Base-by-base conservation (phyloP, 2,329 filamentous ascomycete genomes). In the Aaosphaeria arxii region DNA sequence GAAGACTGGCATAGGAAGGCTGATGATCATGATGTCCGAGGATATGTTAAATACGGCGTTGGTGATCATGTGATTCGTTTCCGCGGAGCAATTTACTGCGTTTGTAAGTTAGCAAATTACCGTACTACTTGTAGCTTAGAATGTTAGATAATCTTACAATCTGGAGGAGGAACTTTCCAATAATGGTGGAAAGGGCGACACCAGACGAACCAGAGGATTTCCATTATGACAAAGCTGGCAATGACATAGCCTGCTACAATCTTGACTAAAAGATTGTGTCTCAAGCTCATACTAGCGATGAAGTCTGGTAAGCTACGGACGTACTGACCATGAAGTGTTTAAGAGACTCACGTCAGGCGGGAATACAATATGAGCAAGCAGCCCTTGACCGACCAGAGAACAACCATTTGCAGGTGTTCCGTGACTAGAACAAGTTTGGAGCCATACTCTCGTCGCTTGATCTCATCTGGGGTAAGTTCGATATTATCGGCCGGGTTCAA, bases 341-440 rank as follows among this genome's bases (percentile, higher is more conserved):
- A 50, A 11, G 60, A 60, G 36, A 58, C 63, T 30, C 59, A 70
- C 9, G 77, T 79, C 51, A 80, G 71, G 41, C 77, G 74, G 40
- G 72, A 64, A 56, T 82, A 82, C 32, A 82, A 77, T 45, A 79
- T 67, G 51, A 82, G 63, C 58, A 82, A 74, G 59, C 77, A 80
- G 17, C 71, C 64, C 56, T 82, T 83, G 59, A 78, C 72, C 17
- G 71, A 61, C 78, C 79, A 83, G 3, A 78, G 71, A 1, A 74
- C 74, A 0, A 73, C 69, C 38, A 80, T 70, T 47, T 78, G 78
- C 53, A 75, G 77, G 52, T 81, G 73, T 51, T 82, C 80, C 11
- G 78, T 72, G 1, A 77, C 74, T 35, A 82, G 66, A 1, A 79
- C 76, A 63, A 80, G 74, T 54, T 80, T 80, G 42, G 61, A 65